Percentiles rank a stretch among this genome's conserved stretches.
phyloP scores from a whole-genome alignment of 805 yeast genomes.

The Candida palmyrensis region DNA sequence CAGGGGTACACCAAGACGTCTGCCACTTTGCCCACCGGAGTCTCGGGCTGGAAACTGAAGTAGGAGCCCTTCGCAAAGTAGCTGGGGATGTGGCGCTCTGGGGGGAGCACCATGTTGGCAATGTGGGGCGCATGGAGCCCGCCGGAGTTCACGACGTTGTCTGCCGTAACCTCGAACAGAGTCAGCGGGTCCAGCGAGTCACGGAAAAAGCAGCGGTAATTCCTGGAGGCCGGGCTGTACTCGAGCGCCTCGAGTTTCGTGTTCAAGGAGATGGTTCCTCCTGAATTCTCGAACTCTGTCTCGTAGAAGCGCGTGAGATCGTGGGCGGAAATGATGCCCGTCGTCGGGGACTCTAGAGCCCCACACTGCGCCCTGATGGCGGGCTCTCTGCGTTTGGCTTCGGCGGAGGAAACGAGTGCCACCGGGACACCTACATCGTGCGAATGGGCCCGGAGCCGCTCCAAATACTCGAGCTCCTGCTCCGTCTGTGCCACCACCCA shows the following conservation, averaged over 20 bases:
- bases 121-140: conserved; percentile 74
- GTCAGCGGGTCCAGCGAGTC: conserved; percentile 27
- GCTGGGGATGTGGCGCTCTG: conserved; percentile 49
- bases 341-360: conserved; percentile 66
- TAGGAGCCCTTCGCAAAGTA: conserved; percentile 85
- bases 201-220: conserved; percentile 19
- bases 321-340: conserved; percentile 85
- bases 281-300: conserved; percentile 48
- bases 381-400: conserved; percentile 55
- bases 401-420: conserved; percentile 42
- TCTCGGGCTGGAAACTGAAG: conserved; percentile 53
- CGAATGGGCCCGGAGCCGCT: conserved; percentile 47
- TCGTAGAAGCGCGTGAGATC: conserved; percentile 59
- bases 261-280: conserved; percentile 61
- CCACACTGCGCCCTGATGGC: conserved; percentile 58
- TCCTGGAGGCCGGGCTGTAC: conserved; percentile 14
- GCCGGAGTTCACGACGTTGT: conserved; percentile 68
- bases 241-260: conserved; percentile 48
- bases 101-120: conserved; percentile 65
- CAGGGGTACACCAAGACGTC: conserved; percentile 63
- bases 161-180: conserved; percentile 41
- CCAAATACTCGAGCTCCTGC: conserved; percentile 53
- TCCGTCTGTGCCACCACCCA: conserved; percentile 85
- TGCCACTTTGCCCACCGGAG: conserved; percentile 19
- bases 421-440: conserved; percentile 51